phyloP scores from a whole-genome alignment of 176 grass and related monocot genomes.

The Elymus sibiricus region DNA sequence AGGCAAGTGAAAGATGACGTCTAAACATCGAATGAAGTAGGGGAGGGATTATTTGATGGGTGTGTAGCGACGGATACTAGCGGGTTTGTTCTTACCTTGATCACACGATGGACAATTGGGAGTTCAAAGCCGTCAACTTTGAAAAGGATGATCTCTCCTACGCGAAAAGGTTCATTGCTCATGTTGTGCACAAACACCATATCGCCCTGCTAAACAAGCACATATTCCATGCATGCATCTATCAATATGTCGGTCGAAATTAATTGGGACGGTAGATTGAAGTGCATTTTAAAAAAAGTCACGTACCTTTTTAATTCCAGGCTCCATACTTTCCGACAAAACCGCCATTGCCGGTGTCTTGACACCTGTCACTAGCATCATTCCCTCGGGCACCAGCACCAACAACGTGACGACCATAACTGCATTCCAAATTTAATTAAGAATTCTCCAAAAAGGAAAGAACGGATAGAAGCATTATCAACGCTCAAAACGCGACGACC shows the following conservation, averaged over 20 bases:
- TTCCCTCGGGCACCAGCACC: neutral
- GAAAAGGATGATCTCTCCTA: neutral
- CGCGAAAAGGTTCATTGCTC: neutral
- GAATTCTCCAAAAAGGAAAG: neutral
- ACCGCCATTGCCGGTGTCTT: neutral
- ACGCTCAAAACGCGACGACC: neutral
- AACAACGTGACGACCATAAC: neutral
- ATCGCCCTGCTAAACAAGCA: neutral
- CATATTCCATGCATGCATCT: neutral
- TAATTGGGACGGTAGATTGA: neutral
- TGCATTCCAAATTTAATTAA: neutral
- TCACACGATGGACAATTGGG: neutral
- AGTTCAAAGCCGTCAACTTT: neutral
- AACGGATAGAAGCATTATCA: no score
- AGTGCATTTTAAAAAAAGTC: neutral
- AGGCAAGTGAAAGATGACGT: neutral
- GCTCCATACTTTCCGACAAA: neutral
- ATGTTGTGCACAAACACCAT: slow-evolving; percentile 4
- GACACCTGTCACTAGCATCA: neutral
- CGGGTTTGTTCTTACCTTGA: neutral
- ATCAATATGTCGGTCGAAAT: no score
- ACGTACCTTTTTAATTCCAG: neutral
- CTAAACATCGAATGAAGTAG: neutral
- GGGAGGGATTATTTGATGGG: neutral
- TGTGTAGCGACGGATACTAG: neutral